phyloP scores from a whole-genome alignment of 106 monocot species.

The Cymbidium sinense region DNA sequence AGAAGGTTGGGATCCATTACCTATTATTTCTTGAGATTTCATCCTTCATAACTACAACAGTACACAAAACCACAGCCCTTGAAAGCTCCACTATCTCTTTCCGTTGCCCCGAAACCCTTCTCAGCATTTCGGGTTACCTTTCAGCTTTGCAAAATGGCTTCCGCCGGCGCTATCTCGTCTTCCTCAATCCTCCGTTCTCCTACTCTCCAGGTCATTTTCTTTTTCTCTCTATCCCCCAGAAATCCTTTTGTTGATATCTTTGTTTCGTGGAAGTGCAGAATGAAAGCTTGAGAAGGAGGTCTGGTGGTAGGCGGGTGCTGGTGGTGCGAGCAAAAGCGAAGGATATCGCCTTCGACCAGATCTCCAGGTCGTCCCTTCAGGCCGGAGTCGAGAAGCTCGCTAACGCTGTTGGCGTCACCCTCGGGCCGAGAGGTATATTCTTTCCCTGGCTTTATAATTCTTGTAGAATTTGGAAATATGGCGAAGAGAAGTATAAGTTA shows the following conservation, averaged over 20 bases:
- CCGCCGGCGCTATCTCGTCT: slow-evolving; percentile 71
- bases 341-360: slow-evolving; percentile 87
- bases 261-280: background rate
- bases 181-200: slow-evolving; percentile 60
- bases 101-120: background rate
- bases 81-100: no score
- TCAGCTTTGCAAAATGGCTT: slow-evolving; percentile 29
- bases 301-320: slow-evolving; percentile 14
- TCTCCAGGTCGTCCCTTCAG: slow-evolving; percentile 64
- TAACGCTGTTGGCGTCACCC: slow-evolving; percentile 89
- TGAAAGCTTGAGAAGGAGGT: slow-evolving; percentile 11
- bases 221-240: background rate
- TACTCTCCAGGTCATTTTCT: slow-evolving; percentile 44
- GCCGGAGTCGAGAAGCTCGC: slow-evolving; percentile 94
- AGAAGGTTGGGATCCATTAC: background rate
- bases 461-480: background rate
- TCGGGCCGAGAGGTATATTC: slow-evolving; percentile 79
- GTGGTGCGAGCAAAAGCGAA: slow-evolving; percentile 64
- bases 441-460: background rate
- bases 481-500: background rate
- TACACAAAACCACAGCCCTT: background rate
- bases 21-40: background rate
- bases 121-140: background rate
- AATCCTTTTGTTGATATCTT: background rate
- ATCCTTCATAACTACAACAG: background rate